Conservation (phyloP, 805 yeast genomes). For the Metschnikowia continentalis region DNA sequence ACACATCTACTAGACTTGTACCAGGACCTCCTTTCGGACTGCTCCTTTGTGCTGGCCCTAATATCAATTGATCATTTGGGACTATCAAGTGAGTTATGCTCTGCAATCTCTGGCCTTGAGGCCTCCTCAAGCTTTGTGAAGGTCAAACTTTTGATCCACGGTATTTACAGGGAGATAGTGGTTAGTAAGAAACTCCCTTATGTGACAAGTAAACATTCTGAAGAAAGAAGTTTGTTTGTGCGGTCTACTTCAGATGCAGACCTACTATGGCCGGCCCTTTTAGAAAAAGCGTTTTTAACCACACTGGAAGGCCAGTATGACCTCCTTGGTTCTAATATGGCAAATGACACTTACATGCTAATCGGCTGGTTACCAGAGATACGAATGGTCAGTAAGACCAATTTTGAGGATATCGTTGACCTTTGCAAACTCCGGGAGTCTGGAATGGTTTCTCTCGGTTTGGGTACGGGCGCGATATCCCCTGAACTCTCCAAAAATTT, state of each 20-base stretch:
- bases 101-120: constrained; percentile 21
- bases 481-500: constrained; percentile 27
- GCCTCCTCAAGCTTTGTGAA: constrained; percentile 19
- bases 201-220: constrained; percentile 11
- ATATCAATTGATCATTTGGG: constrained; percentile 40
- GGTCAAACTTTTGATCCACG: constrained; percentile 49
- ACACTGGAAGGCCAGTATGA: constrained; percentile 54
- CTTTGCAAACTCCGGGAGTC: constrained; percentile 24
- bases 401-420: constrained; percentile 13
- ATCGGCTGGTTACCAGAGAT: constrained; percentile 74
- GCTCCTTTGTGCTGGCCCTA: constrained; percentile 72
- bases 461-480: constrained; percentile 61
- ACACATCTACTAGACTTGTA: constrained; percentile 22
- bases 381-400: constrained; percentile 34
- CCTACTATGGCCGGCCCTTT: constrained; percentile 62
- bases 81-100: constrained; percentile 11
- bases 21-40: constrained; percentile 57
- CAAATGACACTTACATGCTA: constrained; percentile 59
- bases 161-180: constrained; percentile 43
- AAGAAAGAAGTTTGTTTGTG: constrained; percentile 29
- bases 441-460: constrained; percentile 48
- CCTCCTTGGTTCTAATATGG: constrained; percentile 74
- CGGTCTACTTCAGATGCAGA: constrained; percentile 30
- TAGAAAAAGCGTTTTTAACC: constrained; percentile 73
- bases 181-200: constrained; percentile 48